Evolutionary conservation across 805 yeast genomes (phyloP), one percentile per base, ranked within the genome.

Genomic region (Suhomyces canberraensis): DNA sequence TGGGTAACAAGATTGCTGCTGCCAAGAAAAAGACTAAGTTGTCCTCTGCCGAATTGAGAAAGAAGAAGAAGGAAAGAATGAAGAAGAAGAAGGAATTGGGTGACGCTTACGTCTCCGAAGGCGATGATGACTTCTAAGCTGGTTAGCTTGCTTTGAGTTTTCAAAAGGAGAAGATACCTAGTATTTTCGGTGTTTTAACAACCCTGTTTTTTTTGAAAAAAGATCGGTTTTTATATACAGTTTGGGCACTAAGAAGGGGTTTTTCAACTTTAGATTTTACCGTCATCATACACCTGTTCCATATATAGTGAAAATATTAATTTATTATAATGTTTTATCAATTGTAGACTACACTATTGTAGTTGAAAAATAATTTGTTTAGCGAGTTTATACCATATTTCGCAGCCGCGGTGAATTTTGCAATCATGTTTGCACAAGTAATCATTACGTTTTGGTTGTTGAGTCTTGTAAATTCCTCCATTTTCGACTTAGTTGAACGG

Each of bases 31-130:
- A 85, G 83, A 78, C 79, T 73, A 93, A 93, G 86, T 80, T 93
- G 66, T 86, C 97, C 56, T 89, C 98, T 68, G 97, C 98, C 54
- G 99, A 93, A 75, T 79, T 91, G 71, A 88, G 99, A 84, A 93
- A 93, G 96, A 93, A 93, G 96, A 93, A 93, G 97, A 93, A 93
- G 95, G 98, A 93, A 79, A 89, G 99, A 84, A 90, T 93, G 98
- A 88, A 85, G 85, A 93, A 91, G 95, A 93, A 91, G 97, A 93
- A 93, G 95, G 95, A 84, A 73, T 73, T 90, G 69, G 98, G 98
- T 80, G 98, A 93, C 68, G 98, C 93, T 72, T 95, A 93, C 71
- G 97, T 89, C 56, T 91, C 98, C 43, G 52, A 58, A n/a, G n/a
- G n/a, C 50, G 93, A 95, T 59, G 96, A 90, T 58, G 98, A 91